Base-by-base conservation (phyloP, 768 basidiomycete genomes). In the Phanerochaete sordida region DNA sequence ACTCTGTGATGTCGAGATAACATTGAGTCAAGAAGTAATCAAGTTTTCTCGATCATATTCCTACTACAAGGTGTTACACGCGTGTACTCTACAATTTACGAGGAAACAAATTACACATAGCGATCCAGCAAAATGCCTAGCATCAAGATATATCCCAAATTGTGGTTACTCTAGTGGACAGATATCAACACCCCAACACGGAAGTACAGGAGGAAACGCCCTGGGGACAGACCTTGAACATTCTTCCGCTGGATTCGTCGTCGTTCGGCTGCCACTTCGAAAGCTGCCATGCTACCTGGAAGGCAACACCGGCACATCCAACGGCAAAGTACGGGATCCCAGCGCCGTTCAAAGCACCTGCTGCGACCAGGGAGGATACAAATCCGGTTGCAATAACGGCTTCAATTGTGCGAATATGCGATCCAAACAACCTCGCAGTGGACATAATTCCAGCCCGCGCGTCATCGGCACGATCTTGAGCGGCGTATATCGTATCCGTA, bases 401-500 rank as follows among this genome's bases (percentile, higher is more conserved):
- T 31, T 89, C 78, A 64, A 90, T 76, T 0, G 82, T 79, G 6
- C 81, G 77, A 28, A 88, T 83, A 69, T 82, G 79, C 6, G 77
- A 72, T n/a, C 85, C 87, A 65, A 88, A 89, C 19, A 89, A 78
- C 45, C 91, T 81, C 0, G 90, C 90, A 13, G 87, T 91, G 5
- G 88, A 91, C 61, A 84, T 84, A 24, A 91, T 85, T 21, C 87
- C 87, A 59, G 83, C 84, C 57, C 83, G 81, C 45, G 86, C 72
- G 67, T 93, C 90, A 72, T 91, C 90, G 58, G 78, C 72, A 55
- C 87, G 86, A 68, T 93, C 90, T 75, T 91, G 83, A 69, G 87
- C 90, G 11, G 87, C 90, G 68, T 93, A 93, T 57, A 88, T 85
- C 3, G 86, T 87, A 69, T 90, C 81, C 66, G 79, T 81, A 49